These are phyloP conservation scores for Geotrichum siamense DNA, from an alignment of 1,139 yeast species.

Conservation along the genomic window DNA sequence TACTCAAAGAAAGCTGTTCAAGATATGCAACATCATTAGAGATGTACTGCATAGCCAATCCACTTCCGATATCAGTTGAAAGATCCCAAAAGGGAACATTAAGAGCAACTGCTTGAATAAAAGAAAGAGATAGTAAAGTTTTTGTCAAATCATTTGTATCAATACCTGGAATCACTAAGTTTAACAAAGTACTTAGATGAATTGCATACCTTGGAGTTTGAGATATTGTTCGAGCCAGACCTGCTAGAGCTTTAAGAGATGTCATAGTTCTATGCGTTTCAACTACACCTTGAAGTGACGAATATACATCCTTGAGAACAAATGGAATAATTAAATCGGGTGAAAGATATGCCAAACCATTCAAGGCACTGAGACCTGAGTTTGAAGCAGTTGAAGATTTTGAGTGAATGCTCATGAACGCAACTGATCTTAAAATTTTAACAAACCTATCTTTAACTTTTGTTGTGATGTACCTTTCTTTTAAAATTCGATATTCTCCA, in stretches of 20 bases:
- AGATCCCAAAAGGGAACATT: slow-evolving; percentile 56
- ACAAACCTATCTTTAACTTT: slow-evolving; percentile 48
- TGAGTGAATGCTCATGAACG: slow-evolving; percentile 72
- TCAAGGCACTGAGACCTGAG: slow-evolving; percentile 54
- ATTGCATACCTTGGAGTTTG: slow-evolving; percentile 60
- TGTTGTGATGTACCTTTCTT: slow-evolving; percentile 42
- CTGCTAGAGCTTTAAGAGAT: slow-evolving; percentile 62
- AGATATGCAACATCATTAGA: slow-evolving; percentile 39
- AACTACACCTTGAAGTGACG: slow-evolving; percentile 69
- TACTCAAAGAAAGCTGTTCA: slow-evolving; percentile 23
- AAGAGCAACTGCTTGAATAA: slow-evolving; percentile 63
- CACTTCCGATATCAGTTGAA: slow-evolving; percentile 34
- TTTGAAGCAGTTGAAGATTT: slow-evolving; percentile 55
- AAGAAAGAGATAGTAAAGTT: slow-evolving; percentile 61
- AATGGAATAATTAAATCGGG: slow-evolving; percentile 58
- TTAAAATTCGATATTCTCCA: slow-evolving; percentile 36
- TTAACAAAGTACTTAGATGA: slow-evolving; percentile 68
- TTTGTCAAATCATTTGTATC: slow-evolving; percentile 82
- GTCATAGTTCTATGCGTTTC: slow-evolving; percentile 76
- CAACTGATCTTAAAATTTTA: slow-evolving; percentile 48
- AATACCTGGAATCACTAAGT: slow-evolving; percentile 69
- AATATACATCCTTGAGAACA: slow-evolving; percentile 69
- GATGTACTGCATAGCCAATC: slow-evolving; percentile 67
- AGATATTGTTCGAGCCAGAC: slow-evolving; percentile 62
- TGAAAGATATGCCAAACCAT: slow-evolving; percentile 55